A percentile compares a stretch with the other conserved stretches of the same genome.
phyloP scores from a whole-genome alignment of 805 yeast species.

The Spathaspora arborariae region DNA sequence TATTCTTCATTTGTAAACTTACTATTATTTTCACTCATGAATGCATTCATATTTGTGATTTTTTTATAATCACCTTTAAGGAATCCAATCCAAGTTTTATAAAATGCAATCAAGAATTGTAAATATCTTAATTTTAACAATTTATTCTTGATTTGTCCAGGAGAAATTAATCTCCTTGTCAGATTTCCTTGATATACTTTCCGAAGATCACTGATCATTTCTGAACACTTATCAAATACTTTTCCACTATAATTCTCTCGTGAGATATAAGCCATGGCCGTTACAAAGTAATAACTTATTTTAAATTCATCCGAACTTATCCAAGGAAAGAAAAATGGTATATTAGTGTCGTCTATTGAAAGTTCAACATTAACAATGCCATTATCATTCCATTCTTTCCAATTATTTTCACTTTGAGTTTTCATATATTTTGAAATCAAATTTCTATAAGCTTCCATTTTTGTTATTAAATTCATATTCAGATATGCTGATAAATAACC shows the following conservation, averaged over 20 bases:
- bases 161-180: slow-evolving; percentile 9
- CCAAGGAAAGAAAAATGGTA: slow-evolving; percentile 34
- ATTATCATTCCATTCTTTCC: slow-evolving; percentile 27
- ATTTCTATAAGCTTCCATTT: slow-evolving; percentile 20
- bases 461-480: slow-evolving; percentile 20
- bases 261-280: slow-evolving; percentile 36
- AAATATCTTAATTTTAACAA: slow-evolving; percentile 26
- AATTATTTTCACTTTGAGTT: slow-evolving; percentile 15
- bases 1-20: slow-evolving; percentile 40
- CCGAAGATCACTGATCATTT: slow-evolving; percentile 25
- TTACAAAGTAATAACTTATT: slow-evolving; percentile 36
- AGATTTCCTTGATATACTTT: too few species aligned
- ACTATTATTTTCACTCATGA: slow-evolving; percentile 32
- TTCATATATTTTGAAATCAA: slow-evolving; percentile 19
- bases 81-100: slow-evolving; percentile 35
- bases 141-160: slow-evolving; percentile 18
- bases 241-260: slow-evolving; percentile 32
- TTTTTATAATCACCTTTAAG: slow-evolving; percentile 21
- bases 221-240: slow-evolving; percentile 34
- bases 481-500: slow-evolving; percentile 21
- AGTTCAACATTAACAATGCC: slow-evolving; percentile 17
- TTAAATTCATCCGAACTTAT: slow-evolving; percentile 40
- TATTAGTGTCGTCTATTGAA: background rate
- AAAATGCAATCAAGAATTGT: slow-evolving; percentile 26
- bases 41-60: slow-evolving; percentile 23